Conservation (phyloP, 2,329 filamentous ascomycete genomes). For the Trichophyton equinum region DNA sequence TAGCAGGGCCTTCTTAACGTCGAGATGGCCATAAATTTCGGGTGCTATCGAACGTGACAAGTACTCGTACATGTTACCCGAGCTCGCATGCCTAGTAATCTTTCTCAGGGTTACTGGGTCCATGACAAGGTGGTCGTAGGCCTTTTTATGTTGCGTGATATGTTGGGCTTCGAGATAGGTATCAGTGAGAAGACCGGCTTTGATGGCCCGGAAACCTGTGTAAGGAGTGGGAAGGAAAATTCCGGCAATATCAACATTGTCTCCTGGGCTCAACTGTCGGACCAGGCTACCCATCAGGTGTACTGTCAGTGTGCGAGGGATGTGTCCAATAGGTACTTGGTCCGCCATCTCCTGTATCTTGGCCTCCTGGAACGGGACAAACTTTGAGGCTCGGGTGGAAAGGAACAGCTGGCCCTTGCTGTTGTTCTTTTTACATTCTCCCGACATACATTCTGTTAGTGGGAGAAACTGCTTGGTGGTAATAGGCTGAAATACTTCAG, state of each 20-base stretch:
- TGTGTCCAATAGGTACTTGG: constrained; percentile 95
- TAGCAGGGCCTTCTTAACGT: constrained; percentile 97
- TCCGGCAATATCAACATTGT: constrained; percentile 84
- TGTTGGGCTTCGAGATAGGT: constrained; percentile 94
- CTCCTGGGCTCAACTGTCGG: constrained; percentile 79
- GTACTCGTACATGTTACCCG: constrained; percentile 89
- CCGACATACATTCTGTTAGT: constrained; percentile 71
- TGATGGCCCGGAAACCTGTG: constrained; percentile 97
- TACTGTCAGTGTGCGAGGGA: constrained; percentile 79
- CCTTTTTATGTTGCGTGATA: constrained; percentile 93
- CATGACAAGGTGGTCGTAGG: constrained; percentile 82
- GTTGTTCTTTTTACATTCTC: constrained; percentile 83
- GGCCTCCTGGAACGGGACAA: constrained; percentile 92
- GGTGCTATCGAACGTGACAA: constrained; percentile 92
- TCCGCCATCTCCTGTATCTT: constrained; percentile 99
- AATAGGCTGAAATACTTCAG: constrained; percentile 94
- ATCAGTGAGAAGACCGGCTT: constrained; percentile 88
- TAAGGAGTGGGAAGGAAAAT: constrained; percentile 96
- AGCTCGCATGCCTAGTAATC: constrained; percentile 73
- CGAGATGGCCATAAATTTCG: constrained; percentile 90
- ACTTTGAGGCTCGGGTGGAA: constrained; percentile 92
- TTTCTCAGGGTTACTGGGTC: constrained; percentile 67
- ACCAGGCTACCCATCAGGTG: constrained; percentile 80
- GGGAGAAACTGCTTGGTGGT: constrained; percentile 84
- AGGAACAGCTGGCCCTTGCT: constrained; percentile 86